A percentile compares a stretch with the other conserved stretches of the same genome.
Evolutionary conservation across 768 basidiomycete genomes (phyloP).

Genomic region (Hysterangium stoloniferum): DNA sequence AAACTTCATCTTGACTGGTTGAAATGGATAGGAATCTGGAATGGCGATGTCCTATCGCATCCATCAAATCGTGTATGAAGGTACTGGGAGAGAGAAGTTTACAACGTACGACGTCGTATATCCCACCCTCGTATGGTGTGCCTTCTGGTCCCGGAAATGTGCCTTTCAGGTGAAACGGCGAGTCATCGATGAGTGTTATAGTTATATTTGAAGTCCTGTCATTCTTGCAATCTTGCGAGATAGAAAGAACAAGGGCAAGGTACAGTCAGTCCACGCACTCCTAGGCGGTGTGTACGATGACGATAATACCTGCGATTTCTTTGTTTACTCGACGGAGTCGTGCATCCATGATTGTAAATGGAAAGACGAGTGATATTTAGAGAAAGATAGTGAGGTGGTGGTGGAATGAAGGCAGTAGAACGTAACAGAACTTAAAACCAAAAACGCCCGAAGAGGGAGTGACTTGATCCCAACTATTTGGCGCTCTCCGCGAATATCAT

Average conservation of each 20-base stretch:
- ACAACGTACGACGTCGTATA: slow-evolving; percentile 76
- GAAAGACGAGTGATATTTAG: too few species aligned
- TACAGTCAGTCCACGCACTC: not conserved
- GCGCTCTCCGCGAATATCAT: too few species aligned
- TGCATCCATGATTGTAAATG: slow-evolving; percentile 61
- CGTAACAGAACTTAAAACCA: too few species aligned
- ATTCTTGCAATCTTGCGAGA: slow-evolving; percentile 78
- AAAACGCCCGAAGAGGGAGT: too few species aligned
- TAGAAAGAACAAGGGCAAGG: not conserved
- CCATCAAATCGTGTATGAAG: slow-evolving; percentile 8
- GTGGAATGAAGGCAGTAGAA: too few species aligned
- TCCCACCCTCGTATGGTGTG: slow-evolving; percentile 90
- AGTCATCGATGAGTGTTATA: slow-evolving; percentile 83
- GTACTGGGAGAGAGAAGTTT: slow-evolving; percentile 6
- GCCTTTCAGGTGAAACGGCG: slow-evolving; percentile 86
- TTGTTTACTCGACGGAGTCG: slow-evolving; percentile 87
- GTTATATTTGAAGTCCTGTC: slow-evolving; percentile 84
- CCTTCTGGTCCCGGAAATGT: slow-evolving; percentile 87
- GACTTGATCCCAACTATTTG: too few species aligned
- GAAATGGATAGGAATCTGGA: slow-evolving; percentile 85
- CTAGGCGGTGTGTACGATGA: not conserved
- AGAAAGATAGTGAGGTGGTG: too few species aligned
- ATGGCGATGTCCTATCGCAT: slow-evolving; percentile 75
- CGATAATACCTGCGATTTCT: slow-evolving; percentile 67
- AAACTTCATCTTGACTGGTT: slow-evolving; percentile 98